Base-by-base conservation (phyloP, 2,329 filamentous ascomycete species). In the Camillea tinctor region DNA sequence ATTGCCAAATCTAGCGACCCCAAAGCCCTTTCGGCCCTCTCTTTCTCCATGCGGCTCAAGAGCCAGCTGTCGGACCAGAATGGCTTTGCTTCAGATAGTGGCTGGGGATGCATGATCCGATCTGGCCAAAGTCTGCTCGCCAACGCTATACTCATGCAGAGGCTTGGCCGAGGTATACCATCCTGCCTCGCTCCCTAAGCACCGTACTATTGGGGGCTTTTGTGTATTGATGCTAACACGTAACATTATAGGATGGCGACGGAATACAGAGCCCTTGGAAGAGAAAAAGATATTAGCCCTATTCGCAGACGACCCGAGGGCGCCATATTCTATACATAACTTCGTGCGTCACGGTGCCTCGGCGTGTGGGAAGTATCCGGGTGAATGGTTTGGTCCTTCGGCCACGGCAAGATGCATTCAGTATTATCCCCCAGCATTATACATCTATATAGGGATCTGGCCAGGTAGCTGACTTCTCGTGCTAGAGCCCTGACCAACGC, bases 101-200 rank as follows among this genome's bases (percentile, higher is more conserved):
- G 95, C 55, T 99, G 96, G 93, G 95, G 95, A 0, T 99, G 95
- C 72, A 99, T 99, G 95, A 98, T 99, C 68, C 84, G 95, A 61
- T 97, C 94, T 5, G 95, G 95, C 3, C 95, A 99, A 78, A 94
- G 92, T 70, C 81, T 99, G 23, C 80, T 99, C 50, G 94, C 94
- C 51, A 99, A 98, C 75, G 84, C 94, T 1, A 81, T 98, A 68
- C 77, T 86, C 19, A 83, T 90, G 58, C 78, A 93, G 53, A 81
- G 84, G 48, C 78, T 97, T 21, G 94, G 95, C 20, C 87, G 95
- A 83, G 90, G 91, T 93, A 81, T 64, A 76, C 56, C 22, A 49
- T 22, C 51, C 58, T 36, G 48, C 21, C 8, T 57, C 24, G 48
- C 23, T 9, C 58, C 19, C 40, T 51, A 20, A 26, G 4, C 2